These are phyloP conservation scores for Scutellaria baicalensis DNA, from an alignment of 257 asterid genomes.

Conservation along the genomic window DNA sequence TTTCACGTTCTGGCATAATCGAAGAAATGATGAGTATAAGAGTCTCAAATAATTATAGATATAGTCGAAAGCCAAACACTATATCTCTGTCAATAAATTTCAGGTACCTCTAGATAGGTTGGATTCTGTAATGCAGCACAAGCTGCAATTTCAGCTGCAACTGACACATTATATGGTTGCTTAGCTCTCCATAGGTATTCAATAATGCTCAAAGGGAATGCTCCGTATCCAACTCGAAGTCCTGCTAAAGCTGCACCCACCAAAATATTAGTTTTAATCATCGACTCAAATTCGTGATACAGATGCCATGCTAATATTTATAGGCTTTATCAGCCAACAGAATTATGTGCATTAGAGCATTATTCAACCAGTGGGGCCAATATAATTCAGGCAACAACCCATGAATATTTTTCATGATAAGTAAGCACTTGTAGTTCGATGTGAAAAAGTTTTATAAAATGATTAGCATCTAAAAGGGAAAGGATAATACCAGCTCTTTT, in stretches of 20 bases:
- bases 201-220: conserved; percentile 86
- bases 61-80: neutral
- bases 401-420: neutral
- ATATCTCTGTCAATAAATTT: neutral
- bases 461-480: conserved; percentile 7
- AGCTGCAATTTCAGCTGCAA: conserved; percentile 95
- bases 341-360: neutral
- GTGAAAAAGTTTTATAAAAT: neutral
- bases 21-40: conserved; percentile 1
- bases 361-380: neutral
- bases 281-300: neutral
- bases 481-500: conserved; percentile 79
- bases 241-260: conserved; percentile 82
- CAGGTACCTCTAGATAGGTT: conserved; percentile 68
- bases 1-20: conserved; percentile 68
- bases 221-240: conserved; percentile 91
- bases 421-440: neutral
- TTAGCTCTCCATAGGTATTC: conserved; percentile 96
- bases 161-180: conserved; percentile 97
- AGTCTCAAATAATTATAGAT: neutral
- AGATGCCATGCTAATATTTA: neutral
- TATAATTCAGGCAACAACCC: neutral
- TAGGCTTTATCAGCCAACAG: neutral
- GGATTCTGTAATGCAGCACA: conserved; percentile 89
- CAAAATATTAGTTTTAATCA: neutral